Percentiles rank a stretch among this genome's conserved stretches.
These are phyloP conservation scores for Calocybe cyanea DNA, from an alignment of 768 basidiomycete species.

Conservation along the genomic window DNA sequence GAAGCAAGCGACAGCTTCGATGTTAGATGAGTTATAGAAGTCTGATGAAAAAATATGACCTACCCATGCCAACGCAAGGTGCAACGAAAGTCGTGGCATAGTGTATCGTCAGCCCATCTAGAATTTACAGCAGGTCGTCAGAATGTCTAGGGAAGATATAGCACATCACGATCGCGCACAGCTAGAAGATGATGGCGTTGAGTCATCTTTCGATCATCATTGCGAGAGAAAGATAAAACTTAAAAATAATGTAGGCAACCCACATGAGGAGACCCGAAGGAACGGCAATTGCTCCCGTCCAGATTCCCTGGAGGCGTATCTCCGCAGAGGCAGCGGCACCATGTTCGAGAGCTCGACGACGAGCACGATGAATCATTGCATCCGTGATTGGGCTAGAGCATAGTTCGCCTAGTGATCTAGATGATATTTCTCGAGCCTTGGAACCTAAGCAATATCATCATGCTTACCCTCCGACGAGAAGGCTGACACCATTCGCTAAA, in stretches of 20 bases:
- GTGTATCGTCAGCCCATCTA: slow-evolving; percentile 33
- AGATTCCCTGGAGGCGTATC: slow-evolving; percentile 34
- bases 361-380: slow-evolving; percentile 31
- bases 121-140: neutral
- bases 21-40: neutral
- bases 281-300: slow-evolving; percentile 34
- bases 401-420: slow-evolving; percentile 30
- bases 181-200: neutral
- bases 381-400: slow-evolving; percentile 35
- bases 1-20: slow-evolving; percentile 31
- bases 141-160: neutral
- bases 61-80: slow-evolving; percentile 36
- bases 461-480: slow-evolving; percentile 32
- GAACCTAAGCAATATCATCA: neutral
- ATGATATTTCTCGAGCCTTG: neutral
- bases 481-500: slow-evolving; percentile 32
- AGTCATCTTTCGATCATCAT: too few species aligned
- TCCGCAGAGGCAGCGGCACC: slow-evolving; percentile 26
- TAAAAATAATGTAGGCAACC: neutral
- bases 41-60: slow-evolving; percentile 4
- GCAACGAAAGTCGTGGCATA: slow-evolving; percentile 31
- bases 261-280: slow-evolving; percentile 33
- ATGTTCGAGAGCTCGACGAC: slow-evolving; percentile 20
- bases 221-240: neutral
- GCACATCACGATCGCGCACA: neutral